Evolutionary conservation across 192 early-diverging fungal genomes (phyloP), one percentile per base, ranked within the genome.

Genomic region (Backusella liffmaniae): DNA sequence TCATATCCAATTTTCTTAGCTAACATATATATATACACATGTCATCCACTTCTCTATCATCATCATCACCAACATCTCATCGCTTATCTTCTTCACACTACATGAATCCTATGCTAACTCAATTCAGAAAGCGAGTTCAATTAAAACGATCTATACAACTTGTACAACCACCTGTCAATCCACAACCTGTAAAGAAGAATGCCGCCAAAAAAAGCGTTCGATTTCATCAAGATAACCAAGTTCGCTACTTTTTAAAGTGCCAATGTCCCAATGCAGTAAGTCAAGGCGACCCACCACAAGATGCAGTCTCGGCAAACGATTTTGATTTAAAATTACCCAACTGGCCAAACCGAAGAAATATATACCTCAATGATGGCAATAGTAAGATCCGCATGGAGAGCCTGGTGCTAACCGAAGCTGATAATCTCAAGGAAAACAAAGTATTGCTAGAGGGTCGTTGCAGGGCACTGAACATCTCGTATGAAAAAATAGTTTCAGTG

Each of bases 391-490:
- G 42, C 18, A 66, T 74, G 51, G 51, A 42, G 41, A 62, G 30
- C 16, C 32, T 65, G 8, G 7, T 32, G 5, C 30, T 78, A 16
- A 36, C 65, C 71, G 39, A 71, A 16, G 86, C 9, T 84, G 70
- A 71, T 71, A 15, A 41, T 16, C 21, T 71, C 13, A 41, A 83
- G 6, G 79, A 86, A 73, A 86, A 85, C 77, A 87, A 90, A 72
- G 73, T 87, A 1, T 71, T 82, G 26, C 78, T 95, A 16, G 75
- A 84, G 37, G 94, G 93, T 74, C 88, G 84, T 9, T 79, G 96
- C 46, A 84, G 92, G 69, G 94, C 96, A 7, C 89, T 91, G 67
- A 98, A 98, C 82, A 76, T 97, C 21, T 94, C 92, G 2, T 98
- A 92, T 80, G 85, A 94, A 62, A 98, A 98, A 82, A 30, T 74